A percentile compares a stretch with the other conserved stretches of the same genome.
Evolutionary conservation across 2,329 filamentous ascomycete species (phyloP).

Genomic region (Xylariales sp.): DNA sequence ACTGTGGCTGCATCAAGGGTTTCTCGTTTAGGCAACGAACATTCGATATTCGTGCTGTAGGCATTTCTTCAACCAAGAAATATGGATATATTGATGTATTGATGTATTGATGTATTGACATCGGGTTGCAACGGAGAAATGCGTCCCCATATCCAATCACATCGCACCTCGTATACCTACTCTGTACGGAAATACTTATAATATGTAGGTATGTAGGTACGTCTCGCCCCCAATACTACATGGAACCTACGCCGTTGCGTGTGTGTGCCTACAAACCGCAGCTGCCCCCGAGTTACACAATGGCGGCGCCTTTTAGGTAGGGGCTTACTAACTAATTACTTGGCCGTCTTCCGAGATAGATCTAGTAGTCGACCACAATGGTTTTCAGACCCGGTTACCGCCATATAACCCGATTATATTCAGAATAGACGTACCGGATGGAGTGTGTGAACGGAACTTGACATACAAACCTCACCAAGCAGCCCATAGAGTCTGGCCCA

Average conservation of each 20-base stretch:
- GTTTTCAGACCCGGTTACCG: neutral
- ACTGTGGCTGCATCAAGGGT: slow-evolving; percentile 5
- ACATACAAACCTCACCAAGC: neutral
- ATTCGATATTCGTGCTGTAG: slow-evolving; percentile 8
- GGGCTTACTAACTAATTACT: neutral
- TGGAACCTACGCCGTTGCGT: neutral
- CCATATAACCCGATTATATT: neutral
- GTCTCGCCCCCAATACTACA: slow-evolving; percentile 3
- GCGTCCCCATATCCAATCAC: neutral
- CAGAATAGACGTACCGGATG: neutral
- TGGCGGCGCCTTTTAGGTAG: neutral
- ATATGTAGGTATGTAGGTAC: neutral
- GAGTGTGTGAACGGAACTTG: neutral
- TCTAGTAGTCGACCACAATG: neutral
- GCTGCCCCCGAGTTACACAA: slow-evolving; percentile 6
- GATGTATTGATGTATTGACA: slow-evolving; percentile 7
- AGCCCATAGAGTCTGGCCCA: neutral
- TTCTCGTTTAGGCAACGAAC: slow-evolving; percentile 4
- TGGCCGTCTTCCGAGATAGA: neutral
- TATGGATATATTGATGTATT: neutral
- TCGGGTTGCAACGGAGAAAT: neutral
- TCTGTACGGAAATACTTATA: neutral
- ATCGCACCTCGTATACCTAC: slow-evolving; percentile 18
- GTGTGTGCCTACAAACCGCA: neutral
- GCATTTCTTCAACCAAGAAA: neutral